These are phyloP conservation scores for Vachellia pachyceras DNA, from an alignment of 306 rosid genomes.

Conservation along the genomic window DNA sequence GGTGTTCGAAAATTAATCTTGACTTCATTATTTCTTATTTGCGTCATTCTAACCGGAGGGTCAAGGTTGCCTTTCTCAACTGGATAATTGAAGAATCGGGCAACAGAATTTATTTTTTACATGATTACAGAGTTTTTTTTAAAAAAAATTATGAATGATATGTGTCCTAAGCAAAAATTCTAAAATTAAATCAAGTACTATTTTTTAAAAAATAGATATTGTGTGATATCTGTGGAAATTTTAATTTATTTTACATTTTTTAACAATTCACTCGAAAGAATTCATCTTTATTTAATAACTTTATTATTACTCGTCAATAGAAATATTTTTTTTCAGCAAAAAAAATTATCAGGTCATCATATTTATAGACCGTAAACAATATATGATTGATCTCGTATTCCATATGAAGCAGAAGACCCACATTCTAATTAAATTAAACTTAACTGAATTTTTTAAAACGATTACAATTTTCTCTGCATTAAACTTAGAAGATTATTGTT, in stretches of 20 bases:
- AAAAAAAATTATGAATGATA: neutral
- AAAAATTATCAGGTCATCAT: too few species aligned
- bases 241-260: neutral
- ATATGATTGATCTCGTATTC: too few species aligned
- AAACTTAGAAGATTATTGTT: neutral
- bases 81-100: neutral
- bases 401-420: too few species aligned
- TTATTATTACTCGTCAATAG: too few species aligned
- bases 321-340: too few species aligned
- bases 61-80: neutral
- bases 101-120: neutral
- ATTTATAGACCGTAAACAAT: too few species aligned
- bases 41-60: neutral
- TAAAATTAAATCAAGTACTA: neutral
- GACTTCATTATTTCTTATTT: neutral
- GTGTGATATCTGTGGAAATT: neutral
- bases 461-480: neutral
- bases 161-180: neutral
- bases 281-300: too few species aligned
- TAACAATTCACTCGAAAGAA: too few species aligned
- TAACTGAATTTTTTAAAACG: too few species aligned
- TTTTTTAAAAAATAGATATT: neutral
- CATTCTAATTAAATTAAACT: too few species aligned
- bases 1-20: neutral
- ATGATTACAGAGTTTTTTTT: neutral